Evolutionary conservation across 495 filamentous ascomycete genomes (phyloP).

Genomic region (Rostrohypoxylon terebratum): DNA sequence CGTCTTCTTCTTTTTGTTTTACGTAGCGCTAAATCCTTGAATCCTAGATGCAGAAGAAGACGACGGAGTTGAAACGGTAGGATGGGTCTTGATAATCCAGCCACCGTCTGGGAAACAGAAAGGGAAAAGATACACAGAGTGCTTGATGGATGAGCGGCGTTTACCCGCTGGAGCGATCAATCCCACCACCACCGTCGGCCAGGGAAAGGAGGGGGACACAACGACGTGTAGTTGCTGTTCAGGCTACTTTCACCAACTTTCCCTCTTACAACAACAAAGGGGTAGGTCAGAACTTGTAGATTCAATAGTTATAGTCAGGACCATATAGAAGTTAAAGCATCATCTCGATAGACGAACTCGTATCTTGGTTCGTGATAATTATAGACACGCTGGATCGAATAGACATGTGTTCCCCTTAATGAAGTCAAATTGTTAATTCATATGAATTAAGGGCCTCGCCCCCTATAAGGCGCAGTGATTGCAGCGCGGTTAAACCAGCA

Average conservation of each 20-base stretch:
- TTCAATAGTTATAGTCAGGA: constrained; percentile 20
- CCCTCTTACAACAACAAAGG: constrained; percentile 46
- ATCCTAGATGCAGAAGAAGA: constrained; percentile 18
- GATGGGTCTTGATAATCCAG: constrained; percentile 35
- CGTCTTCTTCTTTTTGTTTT: constrained; percentile 38
- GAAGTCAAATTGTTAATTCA: constrained; percentile 47
- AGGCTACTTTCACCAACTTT: constrained; percentile 32
- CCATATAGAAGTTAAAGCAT: constrained; percentile 22
- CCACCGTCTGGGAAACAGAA: constrained; percentile 39
- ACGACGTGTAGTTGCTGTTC: constrained; percentile 29
- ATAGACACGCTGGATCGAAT: constrained; percentile 35
- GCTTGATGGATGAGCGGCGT: constrained; percentile 26
- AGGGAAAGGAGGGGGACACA: constrained; percentile 25
- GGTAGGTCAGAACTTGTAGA: background rate
- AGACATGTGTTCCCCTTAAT: constrained; percentile 40
- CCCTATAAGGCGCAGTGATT: constrained; percentile 30
- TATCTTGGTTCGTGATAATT: constrained; percentile 21
- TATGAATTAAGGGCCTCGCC: constrained; percentile 45
- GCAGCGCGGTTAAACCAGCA: constrained; percentile 33
- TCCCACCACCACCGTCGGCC: constrained; percentile 26
- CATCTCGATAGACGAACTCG: constrained; percentile 20
- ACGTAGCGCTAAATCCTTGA: constrained; percentile 34
- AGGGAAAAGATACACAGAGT: constrained; percentile 15
- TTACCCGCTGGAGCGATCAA: constrained; percentile 41
- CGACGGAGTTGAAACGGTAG: constrained; percentile 50